Evolutionary conservation across 2,329 filamentous ascomycete species (phyloP).

Genomic region (Diaporthe sp.): DNA sequence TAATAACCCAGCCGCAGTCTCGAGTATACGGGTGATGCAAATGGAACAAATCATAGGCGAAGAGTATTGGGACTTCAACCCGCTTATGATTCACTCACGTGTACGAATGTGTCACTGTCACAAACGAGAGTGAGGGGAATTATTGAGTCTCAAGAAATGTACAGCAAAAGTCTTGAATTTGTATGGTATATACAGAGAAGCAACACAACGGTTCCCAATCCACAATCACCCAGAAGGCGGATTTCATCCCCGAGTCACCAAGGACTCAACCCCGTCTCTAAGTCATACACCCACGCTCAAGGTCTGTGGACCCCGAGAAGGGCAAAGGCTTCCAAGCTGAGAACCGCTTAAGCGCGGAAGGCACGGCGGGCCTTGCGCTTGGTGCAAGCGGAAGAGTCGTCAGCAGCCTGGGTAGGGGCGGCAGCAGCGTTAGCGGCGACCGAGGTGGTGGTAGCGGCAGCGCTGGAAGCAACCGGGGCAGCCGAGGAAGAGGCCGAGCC

Average conservation of each 20-base stretch:
- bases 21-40: too few species aligned
- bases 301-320: too few species aligned
- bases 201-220: conserved; percentile 21
- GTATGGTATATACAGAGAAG: conserved; percentile 27
- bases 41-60: too few species aligned
- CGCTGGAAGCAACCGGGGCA: conserved; percentile 1
- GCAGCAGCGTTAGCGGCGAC: too few species aligned
- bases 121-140: not conserved
- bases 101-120: not conserved
- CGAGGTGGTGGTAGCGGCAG: not conserved
- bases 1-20: too few species aligned
- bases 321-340: not conserved
- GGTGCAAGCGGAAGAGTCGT: not conserved
- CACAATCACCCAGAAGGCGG: conserved; percentile 7
- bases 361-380: conserved; percentile 24
- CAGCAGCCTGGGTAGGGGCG: conserved; percentile 20
- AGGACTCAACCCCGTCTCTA: not conserved
- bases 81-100: too few species aligned
- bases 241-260: not conserved
- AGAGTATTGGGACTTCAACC: too few species aligned
- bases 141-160: not conserved
- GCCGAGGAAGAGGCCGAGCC: not conserved
- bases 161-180: conserved; percentile 22
- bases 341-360: conserved; percentile 7
- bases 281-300: not conserved